Conservation (phyloP, 768 basidiomycete genomes). For the Mycena vulgaris region DNA sequence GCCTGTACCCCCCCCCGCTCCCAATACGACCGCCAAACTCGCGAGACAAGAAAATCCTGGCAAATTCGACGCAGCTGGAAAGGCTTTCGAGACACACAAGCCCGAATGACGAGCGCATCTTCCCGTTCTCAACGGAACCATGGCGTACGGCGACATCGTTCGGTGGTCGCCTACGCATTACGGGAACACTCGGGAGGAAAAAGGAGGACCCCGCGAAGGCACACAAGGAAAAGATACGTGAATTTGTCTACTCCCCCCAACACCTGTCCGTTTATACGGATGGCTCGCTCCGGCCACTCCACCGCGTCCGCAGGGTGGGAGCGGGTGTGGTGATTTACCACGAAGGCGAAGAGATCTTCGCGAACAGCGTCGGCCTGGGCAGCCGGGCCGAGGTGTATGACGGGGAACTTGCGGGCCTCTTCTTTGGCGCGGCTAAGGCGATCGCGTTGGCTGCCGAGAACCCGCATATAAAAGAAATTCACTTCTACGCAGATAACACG, state of each 20-base stretch:
- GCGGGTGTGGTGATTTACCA: constrained; percentile 20
- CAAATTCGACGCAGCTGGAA: constrained; percentile 28
- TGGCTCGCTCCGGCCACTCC: constrained; percentile 11
- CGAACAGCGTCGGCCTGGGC: constrained; percentile 7
- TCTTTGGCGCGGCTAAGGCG: constrained; percentile 8
- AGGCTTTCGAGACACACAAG: constrained; percentile 34
- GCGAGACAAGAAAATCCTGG: too few relatives aligned
- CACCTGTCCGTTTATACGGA: constrained; percentile 26
- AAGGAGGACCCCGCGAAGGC: constrained; percentile 30
- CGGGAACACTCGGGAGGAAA: constrained; percentile 15
- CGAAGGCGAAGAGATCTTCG: background rate
- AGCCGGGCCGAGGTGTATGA: constrained; percentile 22
- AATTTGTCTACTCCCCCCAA: background rate
- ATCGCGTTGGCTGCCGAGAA: background rate
- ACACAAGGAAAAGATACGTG: constrained; percentile 30
- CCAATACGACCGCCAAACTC: constrained; percentile 12
- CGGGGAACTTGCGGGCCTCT: constrained; percentile 8
- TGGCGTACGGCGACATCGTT: constrained; percentile 37
- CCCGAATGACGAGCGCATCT: constrained; percentile 37
- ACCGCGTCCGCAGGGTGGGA: constrained; percentile 12
- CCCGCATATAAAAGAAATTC: background rate
- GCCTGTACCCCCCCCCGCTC: constrained; percentile 39
- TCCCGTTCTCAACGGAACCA: constrained; percentile 40
- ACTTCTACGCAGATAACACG: background rate
- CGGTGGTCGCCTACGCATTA: constrained; percentile 16